Percentiles rank a stretch among this genome's conserved stretches.
Conservation (phyloP, 352 stramenopile species). For the Globisporangium cystogenes region DNA sequence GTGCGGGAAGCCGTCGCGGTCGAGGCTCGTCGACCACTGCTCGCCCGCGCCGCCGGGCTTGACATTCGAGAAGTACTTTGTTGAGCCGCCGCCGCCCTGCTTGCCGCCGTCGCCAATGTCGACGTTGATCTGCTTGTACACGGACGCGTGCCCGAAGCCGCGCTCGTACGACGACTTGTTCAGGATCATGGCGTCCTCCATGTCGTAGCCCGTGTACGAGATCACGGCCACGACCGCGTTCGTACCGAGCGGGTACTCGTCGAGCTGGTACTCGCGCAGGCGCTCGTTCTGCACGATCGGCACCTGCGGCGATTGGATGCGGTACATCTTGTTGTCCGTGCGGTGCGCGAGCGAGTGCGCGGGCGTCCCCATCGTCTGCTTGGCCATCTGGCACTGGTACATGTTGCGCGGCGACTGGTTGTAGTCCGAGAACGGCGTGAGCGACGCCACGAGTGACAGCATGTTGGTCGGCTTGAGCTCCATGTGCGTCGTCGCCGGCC, state of each 20-base stretch:
- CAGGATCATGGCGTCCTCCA: slow-evolving; percentile 99
- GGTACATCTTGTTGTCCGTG: slow-evolving; percentile 99
- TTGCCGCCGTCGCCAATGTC: slow-evolving; percentile 76
- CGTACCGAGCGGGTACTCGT: slow-evolving; percentile 98
- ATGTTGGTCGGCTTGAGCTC: slow-evolving; percentile 99
- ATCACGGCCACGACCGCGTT: slow-evolving; percentile 99
- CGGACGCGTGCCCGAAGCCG: slow-evolving; percentile 96
- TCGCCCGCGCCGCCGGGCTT: slow-evolving; percentile 59
- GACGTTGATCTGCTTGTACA: slow-evolving; percentile 98
- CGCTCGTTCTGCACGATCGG: slow-evolving; percentile 97
- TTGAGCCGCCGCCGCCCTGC: slow-evolving; percentile 66
- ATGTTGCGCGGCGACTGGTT: slow-evolving; percentile 99
- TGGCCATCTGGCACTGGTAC: slow-evolving; percentile 99
- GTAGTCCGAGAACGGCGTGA: slow-evolving; percentile 99
- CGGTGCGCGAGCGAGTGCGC: slow-evolving; percentile 95
- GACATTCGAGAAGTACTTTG: slow-evolving; percentile 92
- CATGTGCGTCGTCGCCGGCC: slow-evolving; percentile 97
- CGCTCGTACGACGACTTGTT: slow-evolving; percentile 99
- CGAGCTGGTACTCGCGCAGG: slow-evolving; percentile 96
- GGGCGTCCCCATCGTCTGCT: slow-evolving; percentile 99
- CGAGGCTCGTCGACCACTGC: slow-evolving; percentile 78
- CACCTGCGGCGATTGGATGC: slow-evolving; percentile 97
- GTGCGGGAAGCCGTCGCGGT: slow-evolving; percentile 95
- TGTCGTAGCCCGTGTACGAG: slow-evolving; percentile 97
- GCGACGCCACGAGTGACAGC: slow-evolving; percentile 97